These are phyloP conservation scores for Nakaseomyces bracarensis DNA, from an alignment of 1,139 yeast genomes.

Conservation along the genomic window DNA sequence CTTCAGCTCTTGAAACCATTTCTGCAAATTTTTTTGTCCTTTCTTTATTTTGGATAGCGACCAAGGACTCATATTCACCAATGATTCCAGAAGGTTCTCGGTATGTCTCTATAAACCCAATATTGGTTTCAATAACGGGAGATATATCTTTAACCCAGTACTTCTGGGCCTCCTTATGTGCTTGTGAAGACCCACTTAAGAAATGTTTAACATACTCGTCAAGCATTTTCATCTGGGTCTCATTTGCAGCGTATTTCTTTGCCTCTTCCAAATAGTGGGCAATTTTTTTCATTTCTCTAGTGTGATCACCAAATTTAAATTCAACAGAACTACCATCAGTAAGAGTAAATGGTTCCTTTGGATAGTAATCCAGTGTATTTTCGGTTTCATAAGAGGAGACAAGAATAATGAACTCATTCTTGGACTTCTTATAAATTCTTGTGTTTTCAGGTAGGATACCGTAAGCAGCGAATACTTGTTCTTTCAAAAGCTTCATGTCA, in stretches of 20 bases:
- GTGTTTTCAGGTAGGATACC: slow-evolving; percentile 80
- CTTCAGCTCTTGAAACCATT: slow-evolving; percentile 58
- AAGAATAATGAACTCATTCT: slow-evolving; percentile 42
- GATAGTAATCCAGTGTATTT: slow-evolving; percentile 41
- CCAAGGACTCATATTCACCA: slow-evolving; percentile 91
- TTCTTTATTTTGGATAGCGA: slow-evolving; percentile 86
- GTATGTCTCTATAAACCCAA: slow-evolving; percentile 87
- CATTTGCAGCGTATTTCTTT: slow-evolving; percentile 58
- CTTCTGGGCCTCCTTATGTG: slow-evolving; percentile 77
- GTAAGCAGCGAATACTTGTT: slow-evolving; percentile 45
- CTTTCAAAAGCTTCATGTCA: slow-evolving; percentile 60
- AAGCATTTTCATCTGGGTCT: slow-evolving; percentile 58
- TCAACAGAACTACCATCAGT: slow-evolving; percentile 35
- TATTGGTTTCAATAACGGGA: slow-evolving; percentile 76
- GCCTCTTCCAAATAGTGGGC: slow-evolving; percentile 52
- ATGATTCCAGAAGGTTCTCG: slow-evolving; percentile 87
- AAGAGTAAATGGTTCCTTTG: slow-evolving; percentile 33
- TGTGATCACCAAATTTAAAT: slow-evolving; percentile 73
- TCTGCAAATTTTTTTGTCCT: slow-evolving; percentile 71
- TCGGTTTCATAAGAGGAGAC: slow-evolving; percentile 50
- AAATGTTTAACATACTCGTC: slow-evolving; percentile 61
- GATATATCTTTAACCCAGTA: slow-evolving; percentile 83
- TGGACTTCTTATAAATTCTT: slow-evolving; percentile 49
- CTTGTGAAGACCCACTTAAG: slow-evolving; percentile 73
- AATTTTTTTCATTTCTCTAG: slow-evolving; percentile 52